Conservation (phyloP, 768 basidiomycete species). For the Pisolithus marmoratus region DNA sequence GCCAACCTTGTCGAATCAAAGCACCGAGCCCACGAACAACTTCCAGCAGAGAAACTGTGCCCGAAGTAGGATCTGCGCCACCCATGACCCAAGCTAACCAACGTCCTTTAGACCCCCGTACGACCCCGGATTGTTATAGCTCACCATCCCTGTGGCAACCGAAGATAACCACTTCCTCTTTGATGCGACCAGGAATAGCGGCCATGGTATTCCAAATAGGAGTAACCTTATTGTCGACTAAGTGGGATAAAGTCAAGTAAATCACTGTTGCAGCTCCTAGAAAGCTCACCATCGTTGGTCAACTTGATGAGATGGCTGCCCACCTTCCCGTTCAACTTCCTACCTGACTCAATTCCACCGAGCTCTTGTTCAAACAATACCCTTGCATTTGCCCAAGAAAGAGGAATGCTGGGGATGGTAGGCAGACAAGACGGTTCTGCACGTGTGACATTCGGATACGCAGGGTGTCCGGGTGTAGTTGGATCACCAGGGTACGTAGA, state of each 20-base stretch:
- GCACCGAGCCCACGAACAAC: constrained; percentile 50
- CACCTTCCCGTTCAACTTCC: constrained; percentile 42
- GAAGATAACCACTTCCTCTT: constrained; percentile 79
- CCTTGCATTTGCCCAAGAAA: constrained; percentile 81
- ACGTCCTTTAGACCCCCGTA: background rate
- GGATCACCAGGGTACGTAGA: constrained; percentile 70
- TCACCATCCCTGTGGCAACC: constrained; percentile 87
- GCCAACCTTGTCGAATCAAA: constrained; percentile 55
- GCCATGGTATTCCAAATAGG: constrained; percentile 91
- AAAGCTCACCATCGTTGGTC: constrained; percentile 48
- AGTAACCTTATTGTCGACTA: constrained; percentile 72
- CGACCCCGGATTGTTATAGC: constrained; percentile 12
- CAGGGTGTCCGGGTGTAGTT: constrained; percentile 81
- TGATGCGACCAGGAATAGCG: constrained; percentile 75
- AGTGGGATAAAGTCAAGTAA: background rate
- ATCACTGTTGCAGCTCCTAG: background rate
- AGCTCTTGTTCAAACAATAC: constrained; percentile 55
- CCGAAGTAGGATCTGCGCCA: constrained; percentile 50
- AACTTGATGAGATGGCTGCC: constrained; percentile 45
- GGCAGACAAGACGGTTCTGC: constrained; percentile 58
- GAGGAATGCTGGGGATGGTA: constrained; percentile 79
- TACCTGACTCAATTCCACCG: constrained; percentile 33
- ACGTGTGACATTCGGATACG: constrained; percentile 77
- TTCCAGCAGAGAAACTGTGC: constrained; percentile 53
- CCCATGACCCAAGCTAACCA: constrained; percentile 38